Percentiles rank a stretch among this genome's conserved stretches.
Conservation (phyloP, 352 stramenopile species). For the Globisporangium yorkense region DNA sequence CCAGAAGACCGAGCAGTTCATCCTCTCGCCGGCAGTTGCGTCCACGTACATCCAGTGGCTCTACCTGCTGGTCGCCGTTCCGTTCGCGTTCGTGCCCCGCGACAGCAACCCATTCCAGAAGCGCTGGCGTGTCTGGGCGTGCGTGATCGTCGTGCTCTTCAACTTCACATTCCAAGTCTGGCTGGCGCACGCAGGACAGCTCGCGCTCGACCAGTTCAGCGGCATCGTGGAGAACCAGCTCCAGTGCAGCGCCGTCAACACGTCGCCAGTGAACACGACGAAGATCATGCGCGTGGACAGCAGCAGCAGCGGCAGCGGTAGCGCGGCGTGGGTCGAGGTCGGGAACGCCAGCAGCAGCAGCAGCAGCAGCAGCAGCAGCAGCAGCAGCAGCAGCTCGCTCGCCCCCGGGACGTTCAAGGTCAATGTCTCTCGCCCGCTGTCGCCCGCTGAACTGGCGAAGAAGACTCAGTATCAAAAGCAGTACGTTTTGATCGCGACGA, state of each 20-base stretch:
- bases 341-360: conserved; percentile 2
- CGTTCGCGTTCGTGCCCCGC: conserved; percentile 66
- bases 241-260: conserved; percentile 29
- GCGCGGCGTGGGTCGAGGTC: conserved; percentile 8
- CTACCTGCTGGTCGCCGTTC: conserved; percentile 64
- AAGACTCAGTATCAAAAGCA: conserved; percentile 27
- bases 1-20: conserved; percentile 61
- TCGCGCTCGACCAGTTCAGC: conserved; percentile 42
- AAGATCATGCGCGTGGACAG: background rate
- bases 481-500: conserved; percentile 29
- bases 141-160: conserved; percentile 70
- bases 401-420: conserved; percentile 8
- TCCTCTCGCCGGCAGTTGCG: conserved; percentile 36
- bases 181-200: conserved; percentile 51
- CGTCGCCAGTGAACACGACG: background rate
- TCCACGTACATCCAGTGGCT: conserved; percentile 58
- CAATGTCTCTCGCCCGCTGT: conserved; percentile 14
- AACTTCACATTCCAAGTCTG: conserved; percentile 74
- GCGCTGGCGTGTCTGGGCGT: conserved; percentile 69
- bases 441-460: conserved; percentile 1
- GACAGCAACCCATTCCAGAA: conserved; percentile 68
- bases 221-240: conserved; percentile 29
- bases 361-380: conserved; percentile 13
- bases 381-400: conserved; percentile 15
- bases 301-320: conserved; percentile 3